Evolutionary conservation across 495 filamentous ascomycete genomes (phyloP), one percentile per base, ranked within the genome.

Genomic region (Lasiosphaeris hirsuta): DNA sequence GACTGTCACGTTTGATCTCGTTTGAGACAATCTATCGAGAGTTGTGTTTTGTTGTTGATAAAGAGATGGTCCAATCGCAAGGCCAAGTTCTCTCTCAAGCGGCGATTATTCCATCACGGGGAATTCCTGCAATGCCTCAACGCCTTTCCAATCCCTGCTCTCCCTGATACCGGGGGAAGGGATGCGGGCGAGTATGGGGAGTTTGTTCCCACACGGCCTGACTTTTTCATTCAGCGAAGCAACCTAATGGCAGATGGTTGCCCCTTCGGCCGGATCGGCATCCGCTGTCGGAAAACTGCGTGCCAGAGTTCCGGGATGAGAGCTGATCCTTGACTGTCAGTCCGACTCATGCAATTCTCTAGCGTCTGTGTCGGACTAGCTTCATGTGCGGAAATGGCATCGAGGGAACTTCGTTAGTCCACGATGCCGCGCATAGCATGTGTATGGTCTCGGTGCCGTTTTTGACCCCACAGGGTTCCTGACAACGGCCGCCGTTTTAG

Each of bases 161-260:
- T 51, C 35, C 7, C 15, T 14, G 40, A 11, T 17, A 34, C 15
- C 10, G 49, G 40, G 15, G 49, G 23, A 9, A 14, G 49, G 49
- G 11, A 51, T 51, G 35, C 34, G 35, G 35, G 34, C 49, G 7
- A 51, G 39, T 19, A 11, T 51, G 49, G 39, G 49, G 49, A 51
- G 49, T 23, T 19, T 51, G n/a, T 30, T 30, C 5, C 23, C 23
- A 30, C 49, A 34, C 4, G 49, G n/a, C 6, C 38, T 51, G 4
- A 34, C 49, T 7, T 23, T 51, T 14, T 51, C 49, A 3, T 13
- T 51, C 49, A 1, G n/a, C 49, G n/a, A 35, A 51, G 36, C 49
- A 51, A 4, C 49, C 39, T 18, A 15, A 3, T 17, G 17, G 23
- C 35, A 51, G 49, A 10, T 51, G 49, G 49, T 40, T 51, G 49